These are phyloP conservation scores for Penicillium waksmanii DNA, from an alignment of 495 filamentous ascomycete genomes.

Conservation along the genomic window DNA sequence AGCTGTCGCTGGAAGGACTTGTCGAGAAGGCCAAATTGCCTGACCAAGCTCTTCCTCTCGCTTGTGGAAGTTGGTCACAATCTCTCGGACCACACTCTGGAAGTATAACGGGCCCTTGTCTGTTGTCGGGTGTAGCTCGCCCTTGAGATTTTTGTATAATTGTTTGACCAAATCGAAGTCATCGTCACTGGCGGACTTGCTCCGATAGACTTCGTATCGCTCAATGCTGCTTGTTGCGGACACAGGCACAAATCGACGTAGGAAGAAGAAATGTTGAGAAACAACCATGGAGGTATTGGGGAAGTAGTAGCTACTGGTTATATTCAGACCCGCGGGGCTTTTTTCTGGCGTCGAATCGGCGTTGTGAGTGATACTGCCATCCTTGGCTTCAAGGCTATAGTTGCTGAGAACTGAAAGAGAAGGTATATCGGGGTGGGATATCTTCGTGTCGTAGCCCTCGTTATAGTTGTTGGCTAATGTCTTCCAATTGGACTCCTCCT, in stretches of 20 bases:
- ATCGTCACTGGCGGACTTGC: conserved; percentile 46
- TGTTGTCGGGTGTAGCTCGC: conserved; percentile 47
- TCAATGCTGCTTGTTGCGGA: conserved; percentile 39
- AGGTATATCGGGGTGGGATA: conserved; percentile 45
- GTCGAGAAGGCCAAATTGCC: conserved; percentile 56
- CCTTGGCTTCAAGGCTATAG: conserved; percentile 41
- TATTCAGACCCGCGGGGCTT: conserved; percentile 30
- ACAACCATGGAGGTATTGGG: conserved; percentile 50
- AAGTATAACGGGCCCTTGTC: conserved; percentile 52
- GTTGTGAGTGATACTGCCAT: conserved; percentile 39
- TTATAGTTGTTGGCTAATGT: conserved; percentile 53
- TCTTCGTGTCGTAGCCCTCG: conserved; percentile 51
- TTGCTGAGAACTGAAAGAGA: conserved; percentile 38
- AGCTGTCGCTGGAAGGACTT: conserved; percentile 35
- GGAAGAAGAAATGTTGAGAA: conserved; percentile 51
- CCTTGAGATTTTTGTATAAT: conserved; percentile 48
- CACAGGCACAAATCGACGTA: conserved; percentile 50
- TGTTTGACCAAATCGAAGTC: conserved; percentile 46
- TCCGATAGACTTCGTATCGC: conserved; percentile 54
- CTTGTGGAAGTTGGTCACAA: conserved; percentile 42
- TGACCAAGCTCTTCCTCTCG: conserved; percentile 41
- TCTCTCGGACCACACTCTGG: conserved; percentile 46
- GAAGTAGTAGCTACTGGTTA: conserved; percentile 49
- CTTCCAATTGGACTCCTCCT: conserved; percentile 56
- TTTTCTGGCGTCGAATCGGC: conserved; percentile 38